A percentile compares a stretch with the other conserved stretches of the same genome.
Conservation (phyloP, 2,329 filamentous ascomycete genomes). For the Beauveria rudraprayagi region DNA sequence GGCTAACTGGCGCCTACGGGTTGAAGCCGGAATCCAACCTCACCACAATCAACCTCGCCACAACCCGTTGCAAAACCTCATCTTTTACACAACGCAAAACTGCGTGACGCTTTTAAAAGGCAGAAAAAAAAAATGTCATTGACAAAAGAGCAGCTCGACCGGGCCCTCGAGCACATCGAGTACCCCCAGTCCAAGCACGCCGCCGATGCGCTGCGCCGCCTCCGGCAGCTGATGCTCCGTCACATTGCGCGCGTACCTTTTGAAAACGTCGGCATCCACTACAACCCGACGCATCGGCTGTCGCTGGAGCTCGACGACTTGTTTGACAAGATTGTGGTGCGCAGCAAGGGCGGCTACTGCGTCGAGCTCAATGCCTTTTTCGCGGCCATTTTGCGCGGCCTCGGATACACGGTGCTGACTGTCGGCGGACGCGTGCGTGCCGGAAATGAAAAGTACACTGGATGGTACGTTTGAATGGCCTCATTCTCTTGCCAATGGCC, state of each 20-base stretch:
- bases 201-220: conserved; percentile 20
- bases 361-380: conserved; percentile 42
- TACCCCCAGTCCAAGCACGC: conserved; percentile 18
- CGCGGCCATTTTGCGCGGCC: conserved; percentile 35
- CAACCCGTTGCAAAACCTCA: no score
- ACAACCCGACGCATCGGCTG: conserved; percentile 29
- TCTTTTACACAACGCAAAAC: no score
- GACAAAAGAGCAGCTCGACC: conserved; percentile 20
- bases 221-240: conserved; percentile 25
- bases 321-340: conserved; percentile 37
- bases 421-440: conserved; percentile 36
- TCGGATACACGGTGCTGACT: conserved; percentile 43
- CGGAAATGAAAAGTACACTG: conserved; percentile 16
- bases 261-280: conserved; percentile 46
- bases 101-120: no score
- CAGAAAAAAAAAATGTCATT: conserved; percentile 13
- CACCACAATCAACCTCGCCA: no score
- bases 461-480: conserved; percentile 17
- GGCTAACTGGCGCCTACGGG: no score
- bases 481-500: not conserved
- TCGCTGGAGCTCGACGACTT: conserved; percentile 32
- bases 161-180: conserved; percentile 23
- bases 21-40: no score
- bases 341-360: conserved; percentile 43
- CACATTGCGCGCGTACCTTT: conserved; percentile 46